phyloP scores from a whole-genome alignment of 805 yeast genomes.

The Maudiozyma pseudohumilis region DNA sequence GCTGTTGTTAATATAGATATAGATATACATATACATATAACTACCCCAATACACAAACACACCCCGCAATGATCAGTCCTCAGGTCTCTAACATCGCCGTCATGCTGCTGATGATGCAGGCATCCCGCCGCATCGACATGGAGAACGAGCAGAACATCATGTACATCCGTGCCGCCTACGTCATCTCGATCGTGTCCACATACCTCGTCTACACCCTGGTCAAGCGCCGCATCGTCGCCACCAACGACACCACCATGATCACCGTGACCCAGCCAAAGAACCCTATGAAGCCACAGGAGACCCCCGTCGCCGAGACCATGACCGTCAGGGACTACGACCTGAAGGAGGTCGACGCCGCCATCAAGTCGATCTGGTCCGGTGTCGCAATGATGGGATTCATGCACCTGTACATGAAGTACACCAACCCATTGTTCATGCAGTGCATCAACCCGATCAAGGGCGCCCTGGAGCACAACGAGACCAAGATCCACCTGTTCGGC shows the following conservation, averaged over 20 bases:
- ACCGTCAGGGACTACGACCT: slow-evolving; percentile 92
- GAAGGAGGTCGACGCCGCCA: slow-evolving; percentile 67
- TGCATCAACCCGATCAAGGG: slow-evolving; percentile 80
- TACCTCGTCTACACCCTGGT: slow-evolving; percentile 57
- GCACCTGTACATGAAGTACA: slow-evolving; percentile 95
- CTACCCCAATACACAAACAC: background rate
- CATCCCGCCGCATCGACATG: slow-evolving; percentile 78
- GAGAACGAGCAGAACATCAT: slow-evolving; percentile 70
- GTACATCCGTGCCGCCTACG: slow-evolving; percentile 68
- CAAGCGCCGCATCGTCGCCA: slow-evolving; percentile 49
- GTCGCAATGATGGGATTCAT: slow-evolving; percentile 96
- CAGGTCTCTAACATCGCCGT: slow-evolving; percentile 75
- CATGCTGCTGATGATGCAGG: slow-evolving; percentile 96
- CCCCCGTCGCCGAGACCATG: slow-evolving; percentile 81
- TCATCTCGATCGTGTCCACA: slow-evolving; percentile 54
- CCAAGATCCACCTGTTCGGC: slow-evolving; percentile 82
- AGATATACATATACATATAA: no score
- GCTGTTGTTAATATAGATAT: no score
- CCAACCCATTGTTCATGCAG: slow-evolving; percentile 94
- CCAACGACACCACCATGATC: slow-evolving; percentile 84
- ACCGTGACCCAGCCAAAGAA: slow-evolving; percentile 81
- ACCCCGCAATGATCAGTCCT: slow-evolving; percentile 55
- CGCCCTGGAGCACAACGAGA: slow-evolving; percentile 82
- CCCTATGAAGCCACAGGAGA: slow-evolving; percentile 63
- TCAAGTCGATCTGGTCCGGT: slow-evolving; percentile 79